These are phyloP conservation scores for Podospora pseudopauciseta DNA, from an alignment of 495 filamentous ascomycete genomes.

Conservation along the genomic window DNA sequence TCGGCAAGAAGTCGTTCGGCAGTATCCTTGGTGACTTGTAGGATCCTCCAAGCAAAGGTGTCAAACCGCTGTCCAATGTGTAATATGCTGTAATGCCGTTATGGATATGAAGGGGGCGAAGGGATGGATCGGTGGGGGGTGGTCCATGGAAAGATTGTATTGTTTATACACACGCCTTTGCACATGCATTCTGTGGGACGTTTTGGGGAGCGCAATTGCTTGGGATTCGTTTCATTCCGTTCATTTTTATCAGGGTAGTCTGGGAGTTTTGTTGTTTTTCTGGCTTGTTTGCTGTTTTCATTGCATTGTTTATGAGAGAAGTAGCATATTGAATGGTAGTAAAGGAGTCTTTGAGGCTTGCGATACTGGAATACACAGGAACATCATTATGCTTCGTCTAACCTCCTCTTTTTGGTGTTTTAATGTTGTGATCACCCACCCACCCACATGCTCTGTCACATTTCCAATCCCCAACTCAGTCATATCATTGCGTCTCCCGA, in stretches of 20 bases:
- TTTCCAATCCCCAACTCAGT: background rate
- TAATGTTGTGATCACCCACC: background rate
- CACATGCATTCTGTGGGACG: background rate
- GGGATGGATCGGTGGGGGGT: background rate
- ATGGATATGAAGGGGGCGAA: background rate
- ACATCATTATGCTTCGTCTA: slow-evolving; percentile 6
- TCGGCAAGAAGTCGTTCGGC: slow-evolving; percentile 35
- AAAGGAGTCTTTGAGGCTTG: slow-evolving; percentile 18
- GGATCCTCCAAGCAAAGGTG: background rate
- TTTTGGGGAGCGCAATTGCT: slow-evolving; percentile 8
- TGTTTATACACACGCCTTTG: background rate
- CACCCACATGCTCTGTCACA: background rate
- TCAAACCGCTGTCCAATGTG: background rate
- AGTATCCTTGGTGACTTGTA: slow-evolving; percentile 28
- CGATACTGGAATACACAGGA: slow-evolving; percentile 15
- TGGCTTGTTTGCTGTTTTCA: background rate
- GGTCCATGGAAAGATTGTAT: background rate
- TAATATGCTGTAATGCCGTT: background rate
- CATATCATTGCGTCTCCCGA: background rate
- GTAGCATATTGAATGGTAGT: slow-evolving; percentile 18
- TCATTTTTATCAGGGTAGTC: background rate
- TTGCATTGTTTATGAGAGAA: background rate
- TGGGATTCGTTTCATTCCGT: background rate
- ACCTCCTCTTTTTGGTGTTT: background rate
- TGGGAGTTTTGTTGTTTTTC: background rate